phyloP scores from a whole-genome alignment of 1,284 basidiomycete genomes.

The Leccinum fallax region DNA sequence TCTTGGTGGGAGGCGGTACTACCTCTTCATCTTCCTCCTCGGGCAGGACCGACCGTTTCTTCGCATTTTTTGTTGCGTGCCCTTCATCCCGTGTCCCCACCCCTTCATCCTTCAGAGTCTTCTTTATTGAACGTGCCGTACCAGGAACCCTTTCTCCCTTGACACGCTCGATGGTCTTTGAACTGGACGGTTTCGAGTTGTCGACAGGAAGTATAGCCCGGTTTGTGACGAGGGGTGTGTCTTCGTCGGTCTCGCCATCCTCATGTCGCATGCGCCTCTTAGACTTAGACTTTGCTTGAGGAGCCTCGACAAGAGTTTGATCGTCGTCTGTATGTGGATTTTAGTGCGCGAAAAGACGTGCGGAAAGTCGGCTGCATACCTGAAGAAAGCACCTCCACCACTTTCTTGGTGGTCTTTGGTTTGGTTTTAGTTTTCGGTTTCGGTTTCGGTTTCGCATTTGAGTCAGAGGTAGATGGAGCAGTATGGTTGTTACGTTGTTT shows the following conservation, averaged over 20 bases:
- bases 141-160: neutral
- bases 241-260: slow-evolving; percentile 4
- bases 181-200: neutral
- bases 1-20: slow-evolving; percentile 11
- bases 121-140: slow-evolving; percentile 2
- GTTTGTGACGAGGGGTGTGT: slow-evolving; percentile 5
- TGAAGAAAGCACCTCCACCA: slow-evolving; percentile 14
- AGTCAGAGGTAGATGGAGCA: slow-evolving; percentile 5
- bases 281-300: slow-evolving; percentile 6
- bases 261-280: slow-evolving; percentile 1
- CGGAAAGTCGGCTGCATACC: slow-evolving; percentile 12
- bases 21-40: slow-evolving; percentile 3
- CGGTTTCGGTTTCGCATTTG: slow-evolving; percentile 5
- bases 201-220: neutral
- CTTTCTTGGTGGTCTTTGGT: slow-evolving; percentile 5
- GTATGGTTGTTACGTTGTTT: slow-evolving; percentile 1
- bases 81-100: neutral
- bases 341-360: neutral
- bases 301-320: slow-evolving; percentile 28
- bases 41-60: slow-evolving; percentile 3
- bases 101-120: neutral
- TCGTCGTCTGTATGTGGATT: slow-evolving; percentile 29
- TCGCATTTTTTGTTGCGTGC: neutral
- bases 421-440: slow-evolving; percentile 13
- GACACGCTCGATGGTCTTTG: neutral